Percentiles rank a stretch among this genome's conserved stretches.
phyloP scores from a whole-genome alignment of 2,329 filamentous ascomycete genomes.

The Penicillium sp. region DNA sequence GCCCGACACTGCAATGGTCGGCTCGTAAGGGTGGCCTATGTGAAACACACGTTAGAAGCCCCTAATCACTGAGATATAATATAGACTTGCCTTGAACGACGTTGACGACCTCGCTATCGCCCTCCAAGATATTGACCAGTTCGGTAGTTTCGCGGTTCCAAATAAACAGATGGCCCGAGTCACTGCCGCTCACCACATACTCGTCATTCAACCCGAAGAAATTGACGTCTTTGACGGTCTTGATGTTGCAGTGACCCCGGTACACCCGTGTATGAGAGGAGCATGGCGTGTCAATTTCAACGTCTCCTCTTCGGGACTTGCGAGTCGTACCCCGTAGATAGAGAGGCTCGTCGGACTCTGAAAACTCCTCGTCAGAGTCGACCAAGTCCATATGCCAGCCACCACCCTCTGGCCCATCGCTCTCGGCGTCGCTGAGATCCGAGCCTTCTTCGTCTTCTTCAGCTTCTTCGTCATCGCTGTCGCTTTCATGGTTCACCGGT shows the following conservation, averaged over 20 bases:
- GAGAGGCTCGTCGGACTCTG: background rate
- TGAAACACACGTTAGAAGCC: slow-evolving; percentile 4
- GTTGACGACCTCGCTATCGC: slow-evolving; percentile 66
- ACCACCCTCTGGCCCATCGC: slow-evolving; percentile 32
- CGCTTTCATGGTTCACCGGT: slow-evolving; percentile 10
- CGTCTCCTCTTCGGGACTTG: slow-evolving; percentile 26
- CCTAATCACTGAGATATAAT: background rate
- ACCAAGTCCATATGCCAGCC: slow-evolving; percentile 30
- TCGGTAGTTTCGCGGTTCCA: slow-evolving; percentile 61
- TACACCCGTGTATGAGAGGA: slow-evolving; percentile 55
- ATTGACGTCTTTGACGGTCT: slow-evolving; percentile 66
- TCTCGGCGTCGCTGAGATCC: slow-evolving; percentile 25
- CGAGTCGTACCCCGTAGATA: background rate
- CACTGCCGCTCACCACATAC: slow-evolving; percentile 63
- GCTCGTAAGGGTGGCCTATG: slow-evolving; percentile 61
- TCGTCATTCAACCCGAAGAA: slow-evolving; percentile 64
- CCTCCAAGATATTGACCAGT: slow-evolving; percentile 61
- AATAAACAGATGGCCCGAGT: slow-evolving; percentile 64
- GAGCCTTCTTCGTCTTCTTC: slow-evolving; percentile 23
- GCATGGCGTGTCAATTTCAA: slow-evolving; percentile 54
- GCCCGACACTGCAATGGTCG: slow-evolving; percentile 61
- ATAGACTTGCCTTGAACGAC: slow-evolving; percentile 55
- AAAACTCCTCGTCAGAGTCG: slow-evolving; percentile 20
- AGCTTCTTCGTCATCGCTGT: slow-evolving; percentile 18
- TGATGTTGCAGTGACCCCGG: slow-evolving; percentile 61